phyloP scores from a whole-genome alignment of 345 rosid species.

The Corymbia maculata region DNA sequence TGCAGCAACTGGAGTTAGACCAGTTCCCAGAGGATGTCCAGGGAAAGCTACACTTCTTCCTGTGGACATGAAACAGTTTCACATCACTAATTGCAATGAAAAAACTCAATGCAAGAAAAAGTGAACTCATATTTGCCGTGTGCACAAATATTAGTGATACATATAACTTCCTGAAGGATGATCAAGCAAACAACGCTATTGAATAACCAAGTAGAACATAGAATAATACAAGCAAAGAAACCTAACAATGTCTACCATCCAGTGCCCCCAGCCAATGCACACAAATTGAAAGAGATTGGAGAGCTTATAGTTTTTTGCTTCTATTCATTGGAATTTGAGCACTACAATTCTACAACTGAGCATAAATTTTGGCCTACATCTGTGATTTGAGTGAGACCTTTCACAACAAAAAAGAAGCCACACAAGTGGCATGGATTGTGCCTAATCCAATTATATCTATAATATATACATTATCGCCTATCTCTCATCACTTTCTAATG shows the following conservation, averaged over 20 bases:
- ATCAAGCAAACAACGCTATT: background rate
- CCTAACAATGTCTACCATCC: background rate
- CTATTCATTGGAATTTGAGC: background rate
- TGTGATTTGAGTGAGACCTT: background rate
- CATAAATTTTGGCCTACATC: background rate
- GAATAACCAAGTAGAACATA: background rate
- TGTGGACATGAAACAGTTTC: constrained; percentile 11
- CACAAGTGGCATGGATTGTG: background rate
- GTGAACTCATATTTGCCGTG: background rate
- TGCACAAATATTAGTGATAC: background rate
- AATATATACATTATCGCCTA: background rate
- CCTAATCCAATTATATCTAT: background rate
- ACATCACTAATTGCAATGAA: background rate
- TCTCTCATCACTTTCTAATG: background rate
- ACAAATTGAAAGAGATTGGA: background rate
- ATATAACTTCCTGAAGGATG: background rate
- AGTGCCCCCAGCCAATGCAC: background rate
- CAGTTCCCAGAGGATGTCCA: constrained; percentile 90
- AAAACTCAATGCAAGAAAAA: background rate
- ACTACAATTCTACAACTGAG: background rate
- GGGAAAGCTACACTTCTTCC: constrained; percentile 98
- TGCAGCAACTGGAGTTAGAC: constrained; percentile 86
- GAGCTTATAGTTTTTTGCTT: background rate
- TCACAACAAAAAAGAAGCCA: background rate
- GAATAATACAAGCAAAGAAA: background rate